Base-by-base conservation (phyloP, 2,329 filamentous ascomycete species). In the Colletotrichum chrysophilum region DNA sequence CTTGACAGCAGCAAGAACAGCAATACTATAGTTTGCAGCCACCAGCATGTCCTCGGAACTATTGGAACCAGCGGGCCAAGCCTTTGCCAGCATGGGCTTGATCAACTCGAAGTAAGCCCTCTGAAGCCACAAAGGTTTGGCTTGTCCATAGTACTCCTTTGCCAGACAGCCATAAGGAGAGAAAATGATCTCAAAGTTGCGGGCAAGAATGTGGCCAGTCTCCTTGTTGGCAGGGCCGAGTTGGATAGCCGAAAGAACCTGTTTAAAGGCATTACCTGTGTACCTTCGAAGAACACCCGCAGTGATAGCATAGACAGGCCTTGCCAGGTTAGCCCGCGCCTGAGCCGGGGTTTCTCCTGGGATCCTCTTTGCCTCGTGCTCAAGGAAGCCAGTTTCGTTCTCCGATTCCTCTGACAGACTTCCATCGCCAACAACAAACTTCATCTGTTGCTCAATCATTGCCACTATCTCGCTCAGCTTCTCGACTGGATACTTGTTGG, bases 101-200 rank as follows among this genome's bases (percentile, higher is more conserved):
- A 85, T 85, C 9, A 89, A 80, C 65, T 87, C 83, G 62, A 86
- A 83, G 79, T 90, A 90, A 3, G 87, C 81, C 80, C 88, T 89
- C 74, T 91, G 89, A 74, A 84, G 81, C 85, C 86, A 88, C 2
- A 90, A 82, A 5, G 86, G 85, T 77, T 86, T 87, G 3, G 86
- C 77, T 55, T 28, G 77, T 5, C 87, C 87, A 71, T 87, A 87
- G 76, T 84, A 85, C 6, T 86, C 84, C 62, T 85, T 81, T 18
- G 80, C 82, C 2, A 89, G 81, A 34, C 83, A 81, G 3, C 80
- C 79, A 68, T 86, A 85, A 6, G 85, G 82, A 4, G 84, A 83
- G 56, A 88, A 84, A 10, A 89, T 80, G 66, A 85, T 82, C 30
- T 88, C 86, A 18, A 89, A 79, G 1, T 84, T 83, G 6, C 84